These are phyloP conservation scores for Scytalidium lignicola DNA, from an alignment of 2,329 filamentous ascomycete species.

Conservation along the genomic window DNA sequence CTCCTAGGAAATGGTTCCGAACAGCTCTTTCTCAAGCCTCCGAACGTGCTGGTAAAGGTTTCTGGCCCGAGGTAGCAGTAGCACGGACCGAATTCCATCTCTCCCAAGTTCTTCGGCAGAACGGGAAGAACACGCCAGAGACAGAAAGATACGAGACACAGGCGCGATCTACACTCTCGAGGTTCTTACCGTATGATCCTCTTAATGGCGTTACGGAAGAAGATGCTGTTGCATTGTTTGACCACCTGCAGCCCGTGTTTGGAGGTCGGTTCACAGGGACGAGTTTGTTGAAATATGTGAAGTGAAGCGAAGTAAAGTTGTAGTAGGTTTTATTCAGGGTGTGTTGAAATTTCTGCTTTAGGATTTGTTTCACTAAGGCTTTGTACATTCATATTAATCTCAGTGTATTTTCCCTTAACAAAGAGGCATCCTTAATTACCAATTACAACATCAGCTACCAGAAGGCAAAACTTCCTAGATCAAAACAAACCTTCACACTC, in stretches of 20 bases:
- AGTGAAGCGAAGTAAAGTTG: not conserved
- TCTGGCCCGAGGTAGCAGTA: constrained; percentile 7
- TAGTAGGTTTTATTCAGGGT: too few species aligned
- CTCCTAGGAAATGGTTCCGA: constrained; percentile 2
- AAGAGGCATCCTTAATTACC: too few species aligned
- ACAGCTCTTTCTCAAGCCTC: constrained; percentile 3
- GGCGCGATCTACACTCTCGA: constrained; percentile 1
- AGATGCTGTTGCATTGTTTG: constrained; percentile 7
- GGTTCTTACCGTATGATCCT: constrained; percentile 6
- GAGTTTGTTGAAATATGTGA: not conserved
- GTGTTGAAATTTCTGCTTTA: too few species aligned
- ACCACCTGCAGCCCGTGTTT: constrained; percentile 6
- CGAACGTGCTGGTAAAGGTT: constrained; percentile 5
- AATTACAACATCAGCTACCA: too few species aligned
- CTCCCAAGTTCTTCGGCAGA: constrained; percentile 2
- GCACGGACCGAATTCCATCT: constrained; percentile 9
- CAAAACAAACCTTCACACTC: too few species aligned
- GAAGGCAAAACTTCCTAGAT: too few species aligned
- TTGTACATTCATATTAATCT: too few species aligned
- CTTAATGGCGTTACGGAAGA: constrained; percentile 3
- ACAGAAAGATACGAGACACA: constrained; percentile 1
- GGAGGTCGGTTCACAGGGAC: constrained; percentile 4
- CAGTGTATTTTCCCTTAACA: too few species aligned
- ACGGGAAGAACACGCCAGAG: not conserved
- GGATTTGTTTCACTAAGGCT: too few species aligned